These are phyloP conservation scores for Ceratocystis albifundus DNA, from an alignment of 2,329 filamentous ascomycete species.

Conservation along the genomic window DNA sequence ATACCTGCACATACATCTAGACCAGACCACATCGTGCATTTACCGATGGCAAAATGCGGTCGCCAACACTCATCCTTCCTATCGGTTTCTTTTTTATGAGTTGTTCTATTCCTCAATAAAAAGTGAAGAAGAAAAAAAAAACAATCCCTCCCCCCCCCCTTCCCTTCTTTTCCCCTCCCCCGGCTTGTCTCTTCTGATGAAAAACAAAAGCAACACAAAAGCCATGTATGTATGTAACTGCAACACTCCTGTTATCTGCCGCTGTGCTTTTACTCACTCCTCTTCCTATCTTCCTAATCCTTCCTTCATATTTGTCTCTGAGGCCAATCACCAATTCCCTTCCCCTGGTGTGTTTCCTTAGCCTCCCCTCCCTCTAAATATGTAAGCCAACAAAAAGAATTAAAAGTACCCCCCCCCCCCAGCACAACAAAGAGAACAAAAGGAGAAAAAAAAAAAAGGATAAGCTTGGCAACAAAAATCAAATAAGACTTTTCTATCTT, in stretches of 20 bases:
- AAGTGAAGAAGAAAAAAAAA: no score
- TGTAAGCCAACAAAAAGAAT: neutral
- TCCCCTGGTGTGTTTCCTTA: no score
- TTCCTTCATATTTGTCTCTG: neutral
- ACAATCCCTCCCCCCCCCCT: no score
- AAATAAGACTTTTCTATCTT: constrained; percentile 7
- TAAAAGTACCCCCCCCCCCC: no score
- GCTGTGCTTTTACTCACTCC: neutral
- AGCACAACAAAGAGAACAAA: neutral
- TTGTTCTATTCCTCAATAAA: no score
- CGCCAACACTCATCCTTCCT: no score
- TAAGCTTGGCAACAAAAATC: neutral
- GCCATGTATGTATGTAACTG: neutral
- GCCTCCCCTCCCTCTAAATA: neutral
- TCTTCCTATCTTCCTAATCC: neutral
- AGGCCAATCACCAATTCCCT: no score
- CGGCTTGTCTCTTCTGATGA: no score
- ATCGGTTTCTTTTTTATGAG: no score
- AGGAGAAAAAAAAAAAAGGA: neutral
- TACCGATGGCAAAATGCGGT: neutral
- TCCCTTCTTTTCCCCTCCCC: no score
- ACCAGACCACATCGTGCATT: neutral
- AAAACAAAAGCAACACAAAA: neutral
- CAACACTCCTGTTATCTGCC: neutral
- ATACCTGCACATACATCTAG: neutral